Base-by-base conservation (phyloP, 148 eudicot species). In the Fagopyrum esculentum region DNA sequence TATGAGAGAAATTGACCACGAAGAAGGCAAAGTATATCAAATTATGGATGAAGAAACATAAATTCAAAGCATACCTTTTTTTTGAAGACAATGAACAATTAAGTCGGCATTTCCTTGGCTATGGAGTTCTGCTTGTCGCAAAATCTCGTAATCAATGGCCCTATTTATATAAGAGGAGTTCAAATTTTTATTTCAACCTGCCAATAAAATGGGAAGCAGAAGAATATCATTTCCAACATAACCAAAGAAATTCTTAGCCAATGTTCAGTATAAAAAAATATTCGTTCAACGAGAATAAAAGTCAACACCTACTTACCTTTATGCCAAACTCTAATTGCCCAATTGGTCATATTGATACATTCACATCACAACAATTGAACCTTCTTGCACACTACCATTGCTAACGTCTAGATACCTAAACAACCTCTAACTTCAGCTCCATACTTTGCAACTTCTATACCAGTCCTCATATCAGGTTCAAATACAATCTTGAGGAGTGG, bases 311-410 rank as follows among this genome's bases (percentile, higher is more conserved):
- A 44, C n/a, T 73, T 83, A 90, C 98, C 97, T 95, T 95, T 71
- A 96, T 95, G 49, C 98, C 98, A 83, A 95, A 95, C 79, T 95
- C 89, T 19, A 74, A 60, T 80, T 95, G 97, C 72, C 97, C 97
- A 71, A 83, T 80, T 29, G 97, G 93, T 30, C 98, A 91, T 76
- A 95, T 73, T 4, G 98, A 95, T 75, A 95, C 86, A 70, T 95
- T 95, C 80, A 94, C 97, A 80, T 91, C 93, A 84, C 95, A 94
- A 78, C 93, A 74, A 95, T 89, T 45, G 98, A 95, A 54, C 98
- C 98, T 84, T 95, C 98, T 81, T 92, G 97, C 97, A 92, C 92
- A 83, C 92, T 95, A 52, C 98, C 98, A 81, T 95, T 95, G 79
- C 96, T 83, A 70, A 95, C 90, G 78, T 93, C 98, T 79, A 95